These are phyloP conservation scores for Curvularia lunata DNA, from an alignment of 2,329 filamentous ascomycete species.

Conservation along the genomic window DNA sequence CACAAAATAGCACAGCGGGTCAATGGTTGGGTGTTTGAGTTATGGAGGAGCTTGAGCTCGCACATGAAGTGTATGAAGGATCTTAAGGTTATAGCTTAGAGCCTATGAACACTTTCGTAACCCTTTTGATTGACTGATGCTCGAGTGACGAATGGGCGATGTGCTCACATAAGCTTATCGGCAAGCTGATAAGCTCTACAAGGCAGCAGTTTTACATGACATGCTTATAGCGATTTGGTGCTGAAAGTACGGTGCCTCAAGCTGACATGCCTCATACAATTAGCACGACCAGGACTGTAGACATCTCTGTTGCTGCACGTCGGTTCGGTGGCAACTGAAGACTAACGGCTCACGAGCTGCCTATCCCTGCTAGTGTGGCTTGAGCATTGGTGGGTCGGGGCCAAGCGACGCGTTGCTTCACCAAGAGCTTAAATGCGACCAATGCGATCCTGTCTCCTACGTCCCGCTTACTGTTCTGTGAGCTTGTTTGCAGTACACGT, in stretches of 20 bases:
- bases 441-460: constrained; percentile 1
- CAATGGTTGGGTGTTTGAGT: constrained; percentile 47
- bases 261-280: neutral
- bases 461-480: neutral
- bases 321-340: neutral
- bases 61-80: constrained; percentile 40
- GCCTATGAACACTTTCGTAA: constrained; percentile 45
- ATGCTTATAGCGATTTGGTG: neutral
- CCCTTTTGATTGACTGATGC: constrained; percentile 18
- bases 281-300: neutral
- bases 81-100: constrained; percentile 52
- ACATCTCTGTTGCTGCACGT: neutral
- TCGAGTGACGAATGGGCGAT: neutral
- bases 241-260: neutral
- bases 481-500: neutral
- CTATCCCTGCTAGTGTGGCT: constrained; percentile 12
- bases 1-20: constrained; percentile 50
- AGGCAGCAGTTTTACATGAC: neutral
- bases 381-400: neutral
- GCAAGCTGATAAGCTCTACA: neutral
- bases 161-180: neutral
- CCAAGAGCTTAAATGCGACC: constrained; percentile 2
- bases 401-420: constrained; percentile 9
- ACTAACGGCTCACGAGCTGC: neutral
- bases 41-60: constrained; percentile 47